Conservation (phyloP, 441 rosid genomes). For the Gossypium gossypioides region DNA sequence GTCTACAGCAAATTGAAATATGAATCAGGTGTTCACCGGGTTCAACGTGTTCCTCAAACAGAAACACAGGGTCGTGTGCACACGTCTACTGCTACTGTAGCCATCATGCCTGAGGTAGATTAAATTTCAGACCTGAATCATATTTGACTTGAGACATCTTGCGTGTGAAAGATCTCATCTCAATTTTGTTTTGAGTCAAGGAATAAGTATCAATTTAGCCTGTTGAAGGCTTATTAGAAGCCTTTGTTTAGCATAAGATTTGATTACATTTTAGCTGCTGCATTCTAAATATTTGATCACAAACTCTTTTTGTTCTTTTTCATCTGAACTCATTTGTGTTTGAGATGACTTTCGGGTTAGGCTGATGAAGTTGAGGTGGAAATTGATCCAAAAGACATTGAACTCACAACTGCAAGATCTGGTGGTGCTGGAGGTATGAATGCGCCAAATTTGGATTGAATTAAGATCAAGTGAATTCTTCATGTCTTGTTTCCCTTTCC, state of each 20-base stretch:
- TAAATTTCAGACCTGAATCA: slow-evolving; percentile 1
- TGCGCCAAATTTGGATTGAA: background rate
- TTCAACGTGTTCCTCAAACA: slow-evolving; percentile 93
- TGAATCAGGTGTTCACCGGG: slow-evolving; percentile 93
- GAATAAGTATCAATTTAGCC: background rate
- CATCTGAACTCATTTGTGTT: background rate
- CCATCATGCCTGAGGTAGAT: slow-evolving; percentile 91
- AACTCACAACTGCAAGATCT: slow-evolving; percentile 85
- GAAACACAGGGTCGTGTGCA: slow-evolving; percentile 91
- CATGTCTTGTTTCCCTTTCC: background rate
- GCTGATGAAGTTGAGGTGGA: slow-evolving; percentile 94
- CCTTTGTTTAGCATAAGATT: background rate
- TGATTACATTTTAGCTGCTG: background rate
- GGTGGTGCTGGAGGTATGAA: slow-evolving; percentile 95
- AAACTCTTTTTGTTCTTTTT: background rate
- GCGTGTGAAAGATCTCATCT: background rate
- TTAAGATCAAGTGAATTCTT: background rate
- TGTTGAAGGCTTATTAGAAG: background rate
- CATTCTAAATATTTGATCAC: background rate
- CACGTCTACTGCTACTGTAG: slow-evolving; percentile 94
- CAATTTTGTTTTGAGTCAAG: background rate
- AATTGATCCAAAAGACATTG: slow-evolving; percentile 87
- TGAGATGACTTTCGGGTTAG: slow-evolving; percentile 26
- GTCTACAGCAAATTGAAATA: slow-evolving; percentile 90
- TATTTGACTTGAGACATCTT: slow-evolving; percentile 1